Evolutionary conservation across 768 basidiomycete genomes (phyloP).

Genomic region (Rhodotorula taiwanensis): DNA sequence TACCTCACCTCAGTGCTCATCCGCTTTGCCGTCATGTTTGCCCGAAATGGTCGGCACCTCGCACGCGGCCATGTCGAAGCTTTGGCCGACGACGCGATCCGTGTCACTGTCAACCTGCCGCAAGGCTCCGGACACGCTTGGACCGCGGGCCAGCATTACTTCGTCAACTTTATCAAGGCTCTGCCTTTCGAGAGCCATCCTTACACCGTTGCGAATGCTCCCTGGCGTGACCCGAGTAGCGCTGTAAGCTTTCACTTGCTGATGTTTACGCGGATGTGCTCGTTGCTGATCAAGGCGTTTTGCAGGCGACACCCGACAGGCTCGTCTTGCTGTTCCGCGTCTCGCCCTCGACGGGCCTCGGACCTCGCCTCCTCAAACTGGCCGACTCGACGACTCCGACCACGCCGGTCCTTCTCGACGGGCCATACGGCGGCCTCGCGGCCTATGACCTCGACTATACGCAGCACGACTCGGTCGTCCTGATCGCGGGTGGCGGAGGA

Average conservation of each 20-base stretch:
- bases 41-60: constrained; percentile 36
- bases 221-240: constrained; percentile 21
- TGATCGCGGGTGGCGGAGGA: constrained; percentile 38
- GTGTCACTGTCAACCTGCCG: constrained; percentile 30
- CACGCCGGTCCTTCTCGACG: constrained; percentile 39
- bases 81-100: constrained; percentile 33
- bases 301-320: constrained; percentile 17
- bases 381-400: constrained; percentile 12
- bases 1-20: constrained; percentile 32
- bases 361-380: constrained; percentile 20
- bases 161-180: constrained; percentile 39
- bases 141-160: constrained; percentile 41
- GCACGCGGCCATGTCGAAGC: constrained; percentile 31
- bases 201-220: constrained; percentile 39
- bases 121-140: constrained; percentile 23
- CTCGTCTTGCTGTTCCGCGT: constrained; percentile 24
- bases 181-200: constrained; percentile 39
- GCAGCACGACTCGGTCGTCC: constrained; percentile 24
- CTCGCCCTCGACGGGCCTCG: constrained; percentile 11
- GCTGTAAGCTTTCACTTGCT: constrained; percentile 5
- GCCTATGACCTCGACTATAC: constrained; percentile 21
- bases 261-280: too few species aligned
- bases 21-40: constrained; percentile 39
- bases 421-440: constrained; percentile 36
- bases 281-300: neutral